phyloP scores from a whole-genome alignment of 2,329 filamentous ascomycete species.

The Talaromyces sp. region DNA sequence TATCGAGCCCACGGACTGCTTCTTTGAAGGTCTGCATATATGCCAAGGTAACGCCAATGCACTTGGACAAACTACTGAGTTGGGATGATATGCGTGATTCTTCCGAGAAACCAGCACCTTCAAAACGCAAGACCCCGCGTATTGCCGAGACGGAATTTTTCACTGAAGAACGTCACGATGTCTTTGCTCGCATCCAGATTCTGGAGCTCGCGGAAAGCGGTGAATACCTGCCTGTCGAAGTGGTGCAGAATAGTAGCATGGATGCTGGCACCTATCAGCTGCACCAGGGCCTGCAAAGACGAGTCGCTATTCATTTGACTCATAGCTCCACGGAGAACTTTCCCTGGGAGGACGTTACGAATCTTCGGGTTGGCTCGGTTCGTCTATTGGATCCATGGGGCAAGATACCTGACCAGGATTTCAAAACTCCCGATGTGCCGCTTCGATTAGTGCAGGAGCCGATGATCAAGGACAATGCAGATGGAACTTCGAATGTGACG shows the following conservation, averaged over 20 bases:
- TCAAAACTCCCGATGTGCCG: slow-evolving; percentile 68
- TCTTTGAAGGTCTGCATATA: slow-evolving; percentile 85
- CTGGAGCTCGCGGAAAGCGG: slow-evolving; percentile 89
- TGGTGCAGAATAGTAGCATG: slow-evolving; percentile 77
- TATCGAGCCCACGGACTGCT: slow-evolving; percentile 70
- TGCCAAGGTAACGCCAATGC: slow-evolving; percentile 85
- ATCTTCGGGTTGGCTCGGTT: slow-evolving; percentile 74
- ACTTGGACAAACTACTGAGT: slow-evolving; percentile 92
- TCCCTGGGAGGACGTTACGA: slow-evolving; percentile 80
- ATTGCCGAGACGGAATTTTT: slow-evolving; percentile 91
- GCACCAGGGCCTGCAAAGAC: slow-evolving; percentile 87
- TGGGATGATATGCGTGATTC: slow-evolving; percentile 98
- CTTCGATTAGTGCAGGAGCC: slow-evolving; percentile 76
- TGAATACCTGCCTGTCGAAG: slow-evolving; percentile 87
- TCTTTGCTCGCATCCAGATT: slow-evolving; percentile 83
- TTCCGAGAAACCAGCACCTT: slow-evolving; percentile 52
- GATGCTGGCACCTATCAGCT: slow-evolving; percentile 92
- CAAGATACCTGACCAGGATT: slow-evolving; percentile 75
- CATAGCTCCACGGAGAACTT: slow-evolving; percentile 85
- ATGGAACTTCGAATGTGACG: slow-evolving; percentile 83
- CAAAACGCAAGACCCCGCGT: slow-evolving; percentile 59
- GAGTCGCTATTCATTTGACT: slow-evolving; percentile 81
- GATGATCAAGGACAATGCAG: slow-evolving; percentile 76
- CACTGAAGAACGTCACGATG: slow-evolving; percentile 87
- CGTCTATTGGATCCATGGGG: slow-evolving; percentile 80